Evolutionary conservation across 768 basidiomycete genomes (phyloP), one percentile per base, ranked within the genome.

Genomic region (Calocybe gangraenosa): DNA sequence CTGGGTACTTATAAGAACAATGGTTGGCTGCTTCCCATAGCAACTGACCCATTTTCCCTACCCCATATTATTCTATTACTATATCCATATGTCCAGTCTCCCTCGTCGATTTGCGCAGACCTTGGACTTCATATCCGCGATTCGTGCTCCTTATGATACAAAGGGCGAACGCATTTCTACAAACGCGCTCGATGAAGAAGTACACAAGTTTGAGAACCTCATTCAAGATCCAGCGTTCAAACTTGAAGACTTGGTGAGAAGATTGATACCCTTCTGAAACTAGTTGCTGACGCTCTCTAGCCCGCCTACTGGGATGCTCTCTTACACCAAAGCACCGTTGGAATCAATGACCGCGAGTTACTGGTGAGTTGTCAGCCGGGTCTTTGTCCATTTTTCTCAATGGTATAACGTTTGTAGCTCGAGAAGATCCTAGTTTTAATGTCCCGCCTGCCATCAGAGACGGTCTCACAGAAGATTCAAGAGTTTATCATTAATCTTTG

Each of bases 401-500:
- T 55, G 19, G 49, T 34, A 2, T 23, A 18, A n/a, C 4, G n/a
- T 6, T n/a, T n/a, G 13, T 45, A 85, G 83, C 76, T 88, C 23
- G 87, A 89, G 63, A 75, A 77, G 36, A 47, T 79, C 7, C 59
- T 89, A 39, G 65, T 70, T 15, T 51, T 79, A 23, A 82, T 88
- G 82, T 70, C 87, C 2, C 71, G 72, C 14, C 65, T 75, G 47
- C 46, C 67, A 48, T 53, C 63, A 28, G 44, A 48, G 2, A 32
- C 45, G 3, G 17, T 67, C 3, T 68, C 74, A 17, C 49, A 52
- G 40, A 62, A 65, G 47, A 54, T 81, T 10, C 76, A 87, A 54
- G 61, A 74, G 39, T 45, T 64, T 43, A 66, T 78, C 44, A 79
- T 87, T 35, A 66, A 65, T 44, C 61, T 81, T 38, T 66, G 86